Evolutionary conservation across 2,329 filamentous ascomycete genomes (phyloP).

Genomic region (Neofusicoccum sp.): DNA sequence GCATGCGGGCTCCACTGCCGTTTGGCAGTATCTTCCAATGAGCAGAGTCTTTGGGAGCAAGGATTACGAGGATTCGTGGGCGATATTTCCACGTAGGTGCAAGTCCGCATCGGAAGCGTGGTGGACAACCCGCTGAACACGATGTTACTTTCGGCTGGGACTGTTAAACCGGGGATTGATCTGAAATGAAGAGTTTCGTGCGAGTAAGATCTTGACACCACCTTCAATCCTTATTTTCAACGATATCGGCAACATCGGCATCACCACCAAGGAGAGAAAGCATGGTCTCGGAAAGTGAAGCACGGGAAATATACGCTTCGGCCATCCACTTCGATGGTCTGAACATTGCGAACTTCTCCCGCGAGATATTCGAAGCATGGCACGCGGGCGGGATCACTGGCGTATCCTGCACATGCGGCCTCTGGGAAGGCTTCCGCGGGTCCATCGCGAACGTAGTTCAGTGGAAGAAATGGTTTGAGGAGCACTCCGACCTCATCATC

Average conservation of each 20-base stretch:
- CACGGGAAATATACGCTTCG: conserved; percentile 36
- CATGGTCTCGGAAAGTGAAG: conserved; percentile 40
- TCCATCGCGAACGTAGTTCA: conserved; percentile 42
- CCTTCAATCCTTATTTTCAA: not conserved
- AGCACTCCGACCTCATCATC: conserved; percentile 40
- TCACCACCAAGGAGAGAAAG: not conserved
- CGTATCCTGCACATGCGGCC: conserved; percentile 42
- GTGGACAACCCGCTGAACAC: not conserved
- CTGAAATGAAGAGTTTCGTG: not conserved
- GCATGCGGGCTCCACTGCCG: not conserved
- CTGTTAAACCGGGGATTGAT: not conserved
- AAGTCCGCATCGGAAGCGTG: not conserved
- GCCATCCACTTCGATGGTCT: conserved; percentile 43
- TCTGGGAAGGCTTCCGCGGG: conserved; percentile 42
- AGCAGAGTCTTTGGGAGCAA: not conserved
- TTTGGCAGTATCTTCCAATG: not conserved
- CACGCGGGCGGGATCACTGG: conserved; percentile 38
- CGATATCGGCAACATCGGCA: not conserved
- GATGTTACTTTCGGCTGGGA: not conserved
- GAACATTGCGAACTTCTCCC: conserved; percentile 42
- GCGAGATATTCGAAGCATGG: conserved; percentile 43
- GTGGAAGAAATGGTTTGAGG: conserved; percentile 46
- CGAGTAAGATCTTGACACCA: not conserved
- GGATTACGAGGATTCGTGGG: not conserved
- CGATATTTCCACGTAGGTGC: not conserved